Evolutionary conservation across 2,329 filamentous ascomycete species (phyloP).

Genomic region (Ophiobolus disseminans): DNA sequence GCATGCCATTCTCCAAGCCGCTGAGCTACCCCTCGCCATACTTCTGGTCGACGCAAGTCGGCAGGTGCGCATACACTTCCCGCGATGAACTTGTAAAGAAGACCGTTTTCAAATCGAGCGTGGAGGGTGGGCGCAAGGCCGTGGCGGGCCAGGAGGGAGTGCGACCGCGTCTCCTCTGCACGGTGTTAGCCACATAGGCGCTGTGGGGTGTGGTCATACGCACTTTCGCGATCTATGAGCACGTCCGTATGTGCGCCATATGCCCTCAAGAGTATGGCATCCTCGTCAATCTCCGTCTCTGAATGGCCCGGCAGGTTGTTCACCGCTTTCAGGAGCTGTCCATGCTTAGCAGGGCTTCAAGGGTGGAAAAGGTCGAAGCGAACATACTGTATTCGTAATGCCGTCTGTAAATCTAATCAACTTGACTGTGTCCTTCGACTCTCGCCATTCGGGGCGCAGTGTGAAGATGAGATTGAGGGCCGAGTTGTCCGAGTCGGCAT

Average conservation of each 20-base stretch:
- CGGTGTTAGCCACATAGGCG: constrained; percentile 14
- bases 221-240: constrained; percentile 92
- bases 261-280: constrained; percentile 72
- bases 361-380: not conserved
- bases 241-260: constrained; percentile 95
- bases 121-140: constrained; percentile 85
- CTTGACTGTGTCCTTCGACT: constrained; percentile 74
- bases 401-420: constrained; percentile 95
- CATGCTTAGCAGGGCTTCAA: constrained; percentile 10
- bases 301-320: constrained; percentile 71
- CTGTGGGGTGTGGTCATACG: constrained; percentile 40
- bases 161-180: constrained; percentile 68
- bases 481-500: constrained; percentile 76
- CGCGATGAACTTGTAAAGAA: constrained; percentile 90
- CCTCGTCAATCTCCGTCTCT: constrained; percentile 24
- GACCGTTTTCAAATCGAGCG: constrained; percentile 92
- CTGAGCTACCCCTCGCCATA: constrained; percentile 84
- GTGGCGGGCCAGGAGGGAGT: constrained; percentile 84
- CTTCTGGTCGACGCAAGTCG: constrained; percentile 75
- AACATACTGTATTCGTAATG: constrained; percentile 87
- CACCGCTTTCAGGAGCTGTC: constrained; percentile 72
- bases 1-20: constrained; percentile 95
- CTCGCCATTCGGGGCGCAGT: constrained; percentile 83
- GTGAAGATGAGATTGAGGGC: constrained; percentile 80
- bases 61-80: constrained; percentile 80